Conservation (phyloP, 208 protist species). For the Trypanosomatidae sp. region DNA sequence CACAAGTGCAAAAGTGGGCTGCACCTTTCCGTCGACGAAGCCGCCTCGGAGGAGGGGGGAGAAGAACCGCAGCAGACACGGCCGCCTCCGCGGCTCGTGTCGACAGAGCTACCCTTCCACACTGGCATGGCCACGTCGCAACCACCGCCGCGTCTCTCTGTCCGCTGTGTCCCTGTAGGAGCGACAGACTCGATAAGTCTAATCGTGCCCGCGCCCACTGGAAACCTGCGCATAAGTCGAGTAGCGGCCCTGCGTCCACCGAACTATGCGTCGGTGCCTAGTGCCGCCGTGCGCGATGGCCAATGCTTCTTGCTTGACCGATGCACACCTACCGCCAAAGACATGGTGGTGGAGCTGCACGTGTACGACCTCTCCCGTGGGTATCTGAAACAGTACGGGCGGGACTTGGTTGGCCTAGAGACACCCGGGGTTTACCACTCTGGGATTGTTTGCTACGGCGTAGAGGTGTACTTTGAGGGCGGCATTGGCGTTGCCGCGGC, state of each 20-base stretch:
- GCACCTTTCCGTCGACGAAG: constrained; percentile 4
- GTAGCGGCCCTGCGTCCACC: constrained; percentile 18
- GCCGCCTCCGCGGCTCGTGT: background rate
- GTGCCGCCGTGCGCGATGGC: constrained; percentile 29
- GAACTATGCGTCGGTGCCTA: constrained; percentile 23
- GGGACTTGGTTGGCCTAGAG: constrained; percentile 56
- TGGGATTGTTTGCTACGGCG: constrained; percentile 88
- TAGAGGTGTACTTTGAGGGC: constrained; percentile 95
- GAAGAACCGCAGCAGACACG: background rate
- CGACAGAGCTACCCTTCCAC: background rate
- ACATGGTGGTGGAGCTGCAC: constrained; percentile 53
- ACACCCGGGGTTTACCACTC: constrained; percentile 93
- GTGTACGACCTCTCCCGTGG: constrained; percentile 92
- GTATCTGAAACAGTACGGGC: constrained; percentile 60
- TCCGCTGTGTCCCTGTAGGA: constrained; percentile 18
- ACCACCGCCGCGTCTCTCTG: constrained; percentile 10
- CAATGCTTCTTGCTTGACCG: constrained; percentile 34
- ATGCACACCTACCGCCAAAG: constrained; percentile 3
- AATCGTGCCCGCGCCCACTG: background rate
- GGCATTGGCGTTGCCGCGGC: constrained; percentile 58
- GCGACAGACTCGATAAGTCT: background rate
- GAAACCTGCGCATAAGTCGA: background rate
- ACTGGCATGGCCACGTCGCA: background rate
- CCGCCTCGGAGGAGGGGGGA: background rate
- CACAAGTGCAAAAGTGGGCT: constrained; percentile 8